Conservation (phyloP, 495 filamentous ascomycete species). For the Lepraria neglecta region DNA sequence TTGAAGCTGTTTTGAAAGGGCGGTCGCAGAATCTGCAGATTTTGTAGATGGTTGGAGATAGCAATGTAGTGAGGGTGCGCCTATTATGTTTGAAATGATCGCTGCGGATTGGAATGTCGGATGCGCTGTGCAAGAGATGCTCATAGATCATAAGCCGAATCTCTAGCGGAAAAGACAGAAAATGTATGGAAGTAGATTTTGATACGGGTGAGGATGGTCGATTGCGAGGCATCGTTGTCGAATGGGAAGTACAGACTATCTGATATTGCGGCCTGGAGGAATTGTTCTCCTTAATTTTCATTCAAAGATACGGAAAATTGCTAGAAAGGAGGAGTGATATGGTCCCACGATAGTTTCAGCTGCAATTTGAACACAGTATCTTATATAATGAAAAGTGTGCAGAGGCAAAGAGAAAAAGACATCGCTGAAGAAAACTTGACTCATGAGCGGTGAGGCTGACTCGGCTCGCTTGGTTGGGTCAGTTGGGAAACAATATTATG, state of each 20-base stretch:
- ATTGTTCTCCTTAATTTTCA: not conserved
- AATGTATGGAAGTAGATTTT: not conserved
- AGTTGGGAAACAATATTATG: too few species aligned
- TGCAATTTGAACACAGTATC: not conserved
- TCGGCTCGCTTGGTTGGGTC: too few species aligned
- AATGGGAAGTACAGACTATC: not conserved
- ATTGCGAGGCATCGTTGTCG: not conserved
- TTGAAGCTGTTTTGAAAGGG: too few species aligned
- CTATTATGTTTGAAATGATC: not conserved
- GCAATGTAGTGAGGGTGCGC: not conserved
- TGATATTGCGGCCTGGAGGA: not conserved
- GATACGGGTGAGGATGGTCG: not conserved
- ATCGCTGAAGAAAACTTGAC: not conserved
- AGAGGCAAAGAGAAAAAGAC: too few species aligned
- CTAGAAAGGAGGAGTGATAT: too few species aligned
- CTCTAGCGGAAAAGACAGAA: not conserved
- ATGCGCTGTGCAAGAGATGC: not conserved
- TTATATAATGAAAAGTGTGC: not conserved
- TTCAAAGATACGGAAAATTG: not conserved
- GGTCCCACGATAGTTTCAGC: too few species aligned
- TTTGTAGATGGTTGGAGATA: not conserved
- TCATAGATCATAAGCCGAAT: slow-evolving; percentile 5
- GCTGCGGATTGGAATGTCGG: not conserved
- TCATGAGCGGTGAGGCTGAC: not conserved
- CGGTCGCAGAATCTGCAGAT: too few species aligned